Base-by-base conservation (phyloP, 331 rosid species). In the Rosa hybrid region DNA sequence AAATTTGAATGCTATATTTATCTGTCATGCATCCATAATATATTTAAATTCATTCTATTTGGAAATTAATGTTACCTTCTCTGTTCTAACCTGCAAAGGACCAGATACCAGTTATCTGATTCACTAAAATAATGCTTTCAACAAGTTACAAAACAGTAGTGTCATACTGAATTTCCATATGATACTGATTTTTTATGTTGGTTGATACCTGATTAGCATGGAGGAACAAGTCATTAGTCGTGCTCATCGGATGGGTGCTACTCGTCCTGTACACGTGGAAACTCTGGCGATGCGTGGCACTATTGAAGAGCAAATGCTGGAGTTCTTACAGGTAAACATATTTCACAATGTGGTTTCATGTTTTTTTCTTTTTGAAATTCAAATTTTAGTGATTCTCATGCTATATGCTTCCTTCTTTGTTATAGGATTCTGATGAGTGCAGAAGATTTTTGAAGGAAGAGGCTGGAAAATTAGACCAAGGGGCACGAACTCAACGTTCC, bases 191-290 rank as follows among this genome's bases (percentile, higher is more conserved):
- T 39, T 34, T 84, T 83, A 14, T 51, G n/a, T 69, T 77, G 74
- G 57, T 57, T 82, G 49, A 74, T 78, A 79, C 18, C 48, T 81
- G 72, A 34, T 77, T 78, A 95, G 99, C 83, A 83, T 95, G 98
- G 98, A 95, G 94, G 98, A 95, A 83, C 99, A 95, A 86, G 99
- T 93, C 60, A 90, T 95, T 73, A 95, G 99, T 81, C 98, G 99
- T 75, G 99, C 99, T 81, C 99, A 95, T 83, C 98, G 99, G 59
- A 95, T 95, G 98, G 99, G 99, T 83, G 99, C 99, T 87, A 87
- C 89, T 77, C 94, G 94, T 53, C 98, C 98, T 75, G 90, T 95
- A 80, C 89, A 90, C 4, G 99, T 95, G 78, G 99, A 95, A 87
- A 95, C 98, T 70, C 86, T 93, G 76, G 98, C 91, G 57, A 95